A percentile compares a stretch with the other conserved stretches of the same genome.
phyloP scores from a whole-genome alignment of 768 basidiomycete genomes.

The Boletus vermiculosoides region DNA sequence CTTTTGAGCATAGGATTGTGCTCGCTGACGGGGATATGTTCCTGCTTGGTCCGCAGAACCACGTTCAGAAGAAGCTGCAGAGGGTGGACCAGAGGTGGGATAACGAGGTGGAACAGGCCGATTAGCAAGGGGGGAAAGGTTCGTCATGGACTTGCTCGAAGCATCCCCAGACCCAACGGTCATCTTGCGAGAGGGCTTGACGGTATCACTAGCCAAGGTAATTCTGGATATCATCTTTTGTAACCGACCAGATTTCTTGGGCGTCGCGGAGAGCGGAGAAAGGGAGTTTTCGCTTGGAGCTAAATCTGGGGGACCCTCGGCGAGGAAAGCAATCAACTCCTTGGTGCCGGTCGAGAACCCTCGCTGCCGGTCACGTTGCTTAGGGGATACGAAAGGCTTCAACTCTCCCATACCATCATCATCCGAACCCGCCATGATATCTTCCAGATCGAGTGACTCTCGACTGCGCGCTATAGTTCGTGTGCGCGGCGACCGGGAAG shows the following conservation, averaged over 20 bases:
- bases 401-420: constrained; percentile 45
- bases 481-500: constrained; percentile 31
- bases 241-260: constrained; percentile 57
- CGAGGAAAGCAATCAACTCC: constrained; percentile 57
- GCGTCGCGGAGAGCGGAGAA: constrained; percentile 32
- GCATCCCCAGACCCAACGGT: constrained; percentile 22
- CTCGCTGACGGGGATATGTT: constrained; percentile 25
- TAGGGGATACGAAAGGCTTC: constrained; percentile 40
- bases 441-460: constrained; percentile 75
- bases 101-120: constrained; percentile 61
- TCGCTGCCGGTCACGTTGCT: constrained; percentile 33
- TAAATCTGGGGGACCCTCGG: constrained; percentile 52
- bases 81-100: constrained; percentile 44
- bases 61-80: constrained; percentile 41
- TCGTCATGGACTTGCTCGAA: constrained; percentile 37
- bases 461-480: constrained; percentile 53
- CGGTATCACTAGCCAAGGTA: constrained; percentile 43
- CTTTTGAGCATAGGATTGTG: constrained; percentile 28
- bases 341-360: constrained; percentile 45
- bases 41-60: constrained; percentile 19
- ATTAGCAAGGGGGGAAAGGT: constrained; percentile 53
- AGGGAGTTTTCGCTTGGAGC: constrained; percentile 42
- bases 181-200: constrained; percentile 34
- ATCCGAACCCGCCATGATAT: constrained; percentile 69
- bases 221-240: constrained; percentile 84